Evolutionary conservation across 352 stramenopile genomes (phyloP).

Genomic region (Phytophthora colocasiae): DNA sequence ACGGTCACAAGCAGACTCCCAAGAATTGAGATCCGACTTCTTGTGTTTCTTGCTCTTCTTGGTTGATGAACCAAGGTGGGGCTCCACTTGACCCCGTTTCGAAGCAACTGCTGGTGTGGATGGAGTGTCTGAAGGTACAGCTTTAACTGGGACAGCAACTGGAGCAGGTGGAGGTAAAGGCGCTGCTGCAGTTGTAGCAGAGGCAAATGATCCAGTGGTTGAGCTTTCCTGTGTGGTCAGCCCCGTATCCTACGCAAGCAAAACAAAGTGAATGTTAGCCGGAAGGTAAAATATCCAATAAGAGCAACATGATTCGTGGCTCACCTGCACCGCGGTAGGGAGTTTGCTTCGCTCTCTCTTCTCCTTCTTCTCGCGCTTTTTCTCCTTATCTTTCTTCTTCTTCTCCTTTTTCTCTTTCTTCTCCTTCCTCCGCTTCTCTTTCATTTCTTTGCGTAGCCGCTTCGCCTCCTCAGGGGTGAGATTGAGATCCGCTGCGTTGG

Average conservation of each 20-base stretch:
- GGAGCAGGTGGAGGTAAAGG: slow-evolving; percentile 7
- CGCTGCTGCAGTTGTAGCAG: background rate
- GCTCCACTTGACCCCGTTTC: slow-evolving; percentile 46
- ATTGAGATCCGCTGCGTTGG: slow-evolving; percentile 12
- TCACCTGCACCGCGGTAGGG: slow-evolving; percentile 32
- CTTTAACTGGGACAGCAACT: slow-evolving; percentile 3
- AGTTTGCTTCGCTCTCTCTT: slow-evolving; percentile 58
- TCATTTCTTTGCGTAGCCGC: slow-evolving; percentile 51
- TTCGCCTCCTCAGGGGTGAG: slow-evolving; percentile 38
- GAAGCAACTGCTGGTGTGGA: slow-evolving; percentile 28
- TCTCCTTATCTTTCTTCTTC: slow-evolving; percentile 71
- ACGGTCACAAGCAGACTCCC: slow-evolving; percentile 74
- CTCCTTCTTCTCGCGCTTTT: slow-evolving; percentile 60
- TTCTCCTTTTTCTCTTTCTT: slow-evolving; percentile 82
- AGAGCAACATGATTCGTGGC: background rate
- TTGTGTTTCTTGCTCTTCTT: slow-evolving; percentile 82
- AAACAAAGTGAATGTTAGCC: slow-evolving; percentile 7
- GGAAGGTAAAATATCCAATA: background rate
- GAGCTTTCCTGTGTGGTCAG: slow-evolving; percentile 3
- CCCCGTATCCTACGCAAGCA: slow-evolving; percentile 21
- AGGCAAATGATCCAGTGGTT: background rate
- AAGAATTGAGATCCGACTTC: slow-evolving; percentile 77
- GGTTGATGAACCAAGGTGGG: slow-evolving; percentile 33
- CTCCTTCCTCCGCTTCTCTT: slow-evolving; percentile 69
- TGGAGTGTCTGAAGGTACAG: slow-evolving; percentile 5